A percentile compares a stretch with the other conserved stretches of the same genome.
Conservation (phyloP, 441 rosid genomes). For the Theobroma grandiflorum region DNA sequence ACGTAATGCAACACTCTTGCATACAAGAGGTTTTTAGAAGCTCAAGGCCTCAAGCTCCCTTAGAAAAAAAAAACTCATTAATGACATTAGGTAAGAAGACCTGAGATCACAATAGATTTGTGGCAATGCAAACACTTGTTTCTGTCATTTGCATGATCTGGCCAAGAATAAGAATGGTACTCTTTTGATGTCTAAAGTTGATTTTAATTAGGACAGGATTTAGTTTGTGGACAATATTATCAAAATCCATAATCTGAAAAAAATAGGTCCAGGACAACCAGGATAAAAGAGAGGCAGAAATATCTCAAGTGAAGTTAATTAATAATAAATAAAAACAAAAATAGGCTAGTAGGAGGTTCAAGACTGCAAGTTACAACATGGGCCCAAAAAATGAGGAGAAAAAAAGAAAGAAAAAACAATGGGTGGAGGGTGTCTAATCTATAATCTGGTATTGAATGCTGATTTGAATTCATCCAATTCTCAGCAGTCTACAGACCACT, state of each 20-base stretch:
- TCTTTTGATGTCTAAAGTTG: conserved; percentile 4
- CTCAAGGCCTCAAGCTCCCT: neutral
- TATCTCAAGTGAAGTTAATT: neutral
- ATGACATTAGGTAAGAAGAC: neutral
- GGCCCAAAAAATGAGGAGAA: neutral
- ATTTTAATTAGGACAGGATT: neutral
- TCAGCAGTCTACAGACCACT: neutral
- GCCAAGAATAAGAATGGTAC: neutral
- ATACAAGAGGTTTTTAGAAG: neutral
- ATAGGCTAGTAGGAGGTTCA: neutral
- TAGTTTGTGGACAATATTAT: neutral
- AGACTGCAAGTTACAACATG: neutral
- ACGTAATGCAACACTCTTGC: neutral
- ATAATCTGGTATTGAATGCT: neutral
- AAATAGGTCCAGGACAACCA: neutral
- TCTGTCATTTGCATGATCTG: neutral
- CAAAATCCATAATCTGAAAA: neutral
- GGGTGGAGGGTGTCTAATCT: neutral
- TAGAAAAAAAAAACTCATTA: neutral
- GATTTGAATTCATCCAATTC: neutral
- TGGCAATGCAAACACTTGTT: too few species aligned
- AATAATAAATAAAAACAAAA: neutral
- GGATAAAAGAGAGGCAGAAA: neutral
- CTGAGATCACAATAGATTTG: neutral
- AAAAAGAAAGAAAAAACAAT: too few species aligned